Conservation (phyloP, 768 basidiomycete genomes). For the Termitomyces sp. region DNA sequence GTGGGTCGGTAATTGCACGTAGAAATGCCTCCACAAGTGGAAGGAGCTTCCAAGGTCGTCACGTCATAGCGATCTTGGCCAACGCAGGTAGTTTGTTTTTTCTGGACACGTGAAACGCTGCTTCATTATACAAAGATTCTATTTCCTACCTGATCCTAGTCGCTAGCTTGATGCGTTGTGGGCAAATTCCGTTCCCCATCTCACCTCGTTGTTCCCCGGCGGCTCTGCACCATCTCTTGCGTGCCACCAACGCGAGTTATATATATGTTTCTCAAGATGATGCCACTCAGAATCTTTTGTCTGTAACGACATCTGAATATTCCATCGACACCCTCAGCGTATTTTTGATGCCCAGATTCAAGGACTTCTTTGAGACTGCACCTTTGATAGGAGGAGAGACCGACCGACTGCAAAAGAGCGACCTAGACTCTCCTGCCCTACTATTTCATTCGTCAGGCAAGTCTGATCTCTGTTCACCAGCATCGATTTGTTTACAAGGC, state of each 20-base stretch:
- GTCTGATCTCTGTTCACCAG: background rate
- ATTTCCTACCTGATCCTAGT: background rate
- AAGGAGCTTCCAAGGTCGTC: background rate
- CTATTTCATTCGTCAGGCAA: slow-evolving; percentile 2
- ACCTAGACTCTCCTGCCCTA: background rate
- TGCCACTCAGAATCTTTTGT: slow-evolving; percentile 16
- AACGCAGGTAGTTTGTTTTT: background rate
- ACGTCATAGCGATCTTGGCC: background rate
- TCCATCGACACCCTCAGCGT: background rate
- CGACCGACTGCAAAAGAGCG: background rate
- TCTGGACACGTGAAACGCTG: background rate
- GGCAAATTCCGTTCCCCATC: slow-evolving; percentile 1
- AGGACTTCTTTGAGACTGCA: background rate
- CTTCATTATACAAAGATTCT: background rate
- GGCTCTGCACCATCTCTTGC: slow-evolving; percentile 1
- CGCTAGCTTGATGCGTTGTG: slow-evolving; percentile 3
- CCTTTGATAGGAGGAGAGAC: background rate
- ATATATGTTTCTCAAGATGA: slow-evolving; percentile 10
- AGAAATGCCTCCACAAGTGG: background rate
- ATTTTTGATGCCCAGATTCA: background rate
- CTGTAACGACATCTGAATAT: slow-evolving; percentile 14
- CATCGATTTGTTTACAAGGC: background rate
- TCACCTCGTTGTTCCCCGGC: slow-evolving; percentile 3
- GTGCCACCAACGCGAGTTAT: background rate
- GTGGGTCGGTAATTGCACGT: background rate